Percentiles rank a stretch among this genome's conserved stretches.
phyloP scores from a whole-genome alignment of 306 rosid genomes.

The Trichosanthes truncata region DNA sequence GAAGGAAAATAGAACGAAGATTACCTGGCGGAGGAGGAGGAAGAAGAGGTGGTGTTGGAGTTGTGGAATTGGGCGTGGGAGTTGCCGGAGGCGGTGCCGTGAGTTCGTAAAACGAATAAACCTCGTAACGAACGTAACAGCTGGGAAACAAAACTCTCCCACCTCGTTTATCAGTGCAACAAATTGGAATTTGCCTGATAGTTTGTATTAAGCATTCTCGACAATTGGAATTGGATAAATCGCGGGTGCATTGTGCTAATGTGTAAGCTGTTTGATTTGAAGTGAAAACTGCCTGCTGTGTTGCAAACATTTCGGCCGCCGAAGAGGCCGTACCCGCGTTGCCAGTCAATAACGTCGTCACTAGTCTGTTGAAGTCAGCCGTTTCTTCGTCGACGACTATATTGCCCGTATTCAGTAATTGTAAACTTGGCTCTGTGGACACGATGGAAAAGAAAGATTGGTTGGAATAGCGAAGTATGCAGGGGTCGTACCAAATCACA shows the following conservation, averaged over 20 bases:
- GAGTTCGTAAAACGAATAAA: slow-evolving; percentile 1
- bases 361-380: neutral
- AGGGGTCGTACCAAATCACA: slow-evolving; percentile 18
- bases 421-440: fast-evolving
- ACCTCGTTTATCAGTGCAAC: slow-evolving; percentile 12
- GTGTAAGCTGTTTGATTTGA: neutral
- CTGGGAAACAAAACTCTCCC: slow-evolving; percentile 17
- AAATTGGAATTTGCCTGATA: neutral
- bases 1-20: neutral
- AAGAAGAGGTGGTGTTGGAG: neutral
- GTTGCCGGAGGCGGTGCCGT: neutral
- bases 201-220: neutral
- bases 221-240: slow-evolving; percentile 11
- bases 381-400: neutral
- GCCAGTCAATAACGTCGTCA: neutral
- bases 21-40: neutral
- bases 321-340: neutral
- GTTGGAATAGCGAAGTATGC: slow-evolving; percentile 20
- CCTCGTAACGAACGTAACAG: slow-evolving; percentile 21
- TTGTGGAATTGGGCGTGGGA: no score
- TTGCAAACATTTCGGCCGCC: neutral
- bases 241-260: slow-evolving; percentile 27
- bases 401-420: fast-evolving
- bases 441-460: neutral
- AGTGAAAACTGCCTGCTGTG: neutral